Evolutionary conservation across 768 basidiomycete species (phyloP), one percentile per base, ranked within the genome.

Genomic region (Pulveroboletus sp.): DNA sequence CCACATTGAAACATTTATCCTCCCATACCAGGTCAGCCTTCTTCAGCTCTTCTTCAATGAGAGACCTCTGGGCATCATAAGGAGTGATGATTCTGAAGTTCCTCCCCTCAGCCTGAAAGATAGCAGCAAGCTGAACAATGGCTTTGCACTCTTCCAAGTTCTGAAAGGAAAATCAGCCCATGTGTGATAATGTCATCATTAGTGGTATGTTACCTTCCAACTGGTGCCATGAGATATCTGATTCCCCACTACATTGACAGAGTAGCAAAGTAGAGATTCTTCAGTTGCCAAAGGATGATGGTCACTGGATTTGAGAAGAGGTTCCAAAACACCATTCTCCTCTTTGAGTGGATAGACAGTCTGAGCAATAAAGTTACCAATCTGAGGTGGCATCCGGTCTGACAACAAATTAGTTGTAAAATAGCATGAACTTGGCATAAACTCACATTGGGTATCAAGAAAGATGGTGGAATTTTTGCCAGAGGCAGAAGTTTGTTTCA

Each of bases 381-480:
- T 83, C 54, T 87, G 80, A 43, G 83, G 80, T 44, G 89, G 89
- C 87, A 93, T 89, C 1, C 90, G 81, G 56, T 92, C 90, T 92
- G 48, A 49, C 20, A 38, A 12, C 43, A 30, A 37, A 48, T 55
- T 24, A 63, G 30, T 22, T 23, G 23, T 43, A 26, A 2, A 12
- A 47, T 23, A 10, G 1, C 3, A 50, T 45, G 9, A 36, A 26
- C 19, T 29, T 4, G 19, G 12, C 13, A 43, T 10, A 49, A 34
- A 64, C 79, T 59, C 63, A 89, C 90, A 92, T 68, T 91, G 89
- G 2, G 75, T 89, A 54, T 89, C 71, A 32, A 92, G 71, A 53
- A 91, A 82, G 5, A 79, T 51, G 3, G 75, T 71, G 22, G 70
- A 57, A 4, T 63, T 64, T 13, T 65, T 60, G 45, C 53, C 38